These are phyloP conservation scores for Cucurbita pepo DNA, from an alignment of 306 rosid genomes.

Conservation along the genomic window DNA sequence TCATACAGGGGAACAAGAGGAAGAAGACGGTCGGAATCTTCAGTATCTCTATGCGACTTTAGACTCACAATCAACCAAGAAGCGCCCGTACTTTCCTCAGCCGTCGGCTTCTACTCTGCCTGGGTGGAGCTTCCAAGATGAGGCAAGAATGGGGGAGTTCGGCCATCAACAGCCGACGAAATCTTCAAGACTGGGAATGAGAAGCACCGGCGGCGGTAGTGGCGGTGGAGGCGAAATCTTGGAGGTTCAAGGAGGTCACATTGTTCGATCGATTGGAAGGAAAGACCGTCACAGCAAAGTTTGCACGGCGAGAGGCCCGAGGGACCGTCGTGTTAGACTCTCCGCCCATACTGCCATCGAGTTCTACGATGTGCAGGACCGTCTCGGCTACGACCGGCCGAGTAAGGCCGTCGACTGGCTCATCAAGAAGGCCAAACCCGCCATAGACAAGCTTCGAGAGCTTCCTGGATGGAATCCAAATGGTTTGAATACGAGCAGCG, in stretches of 20 bases:
- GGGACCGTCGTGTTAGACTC: conserved; percentile 83
- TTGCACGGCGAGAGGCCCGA: conserved; percentile 75
- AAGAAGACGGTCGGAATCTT: conserved; percentile 11
- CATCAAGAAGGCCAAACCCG: conserved; percentile 64
- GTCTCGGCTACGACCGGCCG: conserved; percentile 84
- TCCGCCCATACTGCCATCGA: conserved; percentile 84
- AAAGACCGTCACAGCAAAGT: conserved; percentile 93
- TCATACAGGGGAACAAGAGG: conserved; percentile 14
- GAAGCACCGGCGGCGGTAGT: background rate
- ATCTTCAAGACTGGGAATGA: conserved; percentile 20
- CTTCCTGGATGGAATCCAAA: conserved; percentile 73
- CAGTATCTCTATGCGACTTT: background rate
- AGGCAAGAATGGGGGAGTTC: conserved; percentile 48
- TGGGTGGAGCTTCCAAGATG: conserved; percentile 36
- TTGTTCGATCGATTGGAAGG: conserved; percentile 64
- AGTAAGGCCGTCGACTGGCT: conserved; percentile 96
- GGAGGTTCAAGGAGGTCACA: conserved; percentile 77
- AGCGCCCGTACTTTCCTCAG: background rate
- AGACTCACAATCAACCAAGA: background rate
- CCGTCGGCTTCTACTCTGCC: background rate
- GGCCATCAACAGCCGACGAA: background rate
- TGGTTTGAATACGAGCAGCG: background rate
- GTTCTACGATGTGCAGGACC: conserved; percentile 87
- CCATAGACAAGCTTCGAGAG: conserved; percentile 76
- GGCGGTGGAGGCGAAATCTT: conserved; percentile 60